Percentiles rank a stretch among this genome's conserved stretches.
Evolutionary conservation across 169 alveolate genomes (phyloP).

Genomic region (Babesia ovis): DNA sequence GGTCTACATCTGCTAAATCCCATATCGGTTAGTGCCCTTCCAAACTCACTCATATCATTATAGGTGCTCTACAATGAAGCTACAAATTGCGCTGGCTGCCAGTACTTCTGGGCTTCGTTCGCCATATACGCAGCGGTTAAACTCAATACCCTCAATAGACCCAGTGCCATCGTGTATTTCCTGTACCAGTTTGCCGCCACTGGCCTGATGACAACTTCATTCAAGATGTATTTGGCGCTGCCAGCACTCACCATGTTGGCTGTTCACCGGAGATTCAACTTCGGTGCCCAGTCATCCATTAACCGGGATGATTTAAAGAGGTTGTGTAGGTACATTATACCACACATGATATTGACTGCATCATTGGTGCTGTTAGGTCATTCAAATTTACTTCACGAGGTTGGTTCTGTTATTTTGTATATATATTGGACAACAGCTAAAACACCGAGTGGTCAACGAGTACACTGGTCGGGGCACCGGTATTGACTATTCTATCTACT

Average conservation of each 20-base stretch:
- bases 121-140: constrained; percentile 13
- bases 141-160: neutral
- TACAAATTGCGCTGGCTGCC: constrained; percentile 8
- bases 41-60: neutral
- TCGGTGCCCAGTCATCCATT: constrained; percentile 5
- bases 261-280: constrained; percentile 7
- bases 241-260: constrained; percentile 33
- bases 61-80: constrained; percentile 32
- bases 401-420: too few relatives aligned
- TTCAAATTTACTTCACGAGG: too few relatives aligned
- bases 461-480: constrained; percentile 41
- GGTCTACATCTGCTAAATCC: constrained; percentile 28
- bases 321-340: constrained; percentile 19
- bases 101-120: constrained; percentile 29
- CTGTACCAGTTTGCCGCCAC: constrained; percentile 24
- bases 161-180: neutral
- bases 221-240: constrained; percentile 42
- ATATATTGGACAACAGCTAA: neutral
- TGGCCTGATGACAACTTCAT: constrained; percentile 26
- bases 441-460: constrained; percentile 1
- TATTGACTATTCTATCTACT: constrained; percentile 52
- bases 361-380: constrained; percentile 6
- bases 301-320: constrained; percentile 9
- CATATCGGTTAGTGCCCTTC: constrained; percentile 1
- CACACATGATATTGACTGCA: constrained; percentile 31